Percentiles rank a stretch among this genome's conserved stretches.
Evolutionary conservation across 2,329 filamentous ascomycete species (phyloP).

Genomic region (Fusarium graminum): DNA sequence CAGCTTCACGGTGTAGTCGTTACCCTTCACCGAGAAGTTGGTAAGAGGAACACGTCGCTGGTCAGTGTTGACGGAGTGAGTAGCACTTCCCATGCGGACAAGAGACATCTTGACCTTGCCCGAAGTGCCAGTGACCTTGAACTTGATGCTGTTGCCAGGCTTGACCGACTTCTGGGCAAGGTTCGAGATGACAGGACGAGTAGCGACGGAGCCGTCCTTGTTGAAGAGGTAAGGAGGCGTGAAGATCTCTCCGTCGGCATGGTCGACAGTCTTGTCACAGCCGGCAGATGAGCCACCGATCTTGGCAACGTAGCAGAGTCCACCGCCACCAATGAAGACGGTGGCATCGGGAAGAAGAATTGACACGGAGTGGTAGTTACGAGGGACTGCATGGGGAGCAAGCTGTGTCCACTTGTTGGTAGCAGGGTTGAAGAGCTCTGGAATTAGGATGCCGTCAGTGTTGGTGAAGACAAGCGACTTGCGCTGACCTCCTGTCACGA

Average conservation of each 20-base stretch:
- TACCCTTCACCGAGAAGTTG: slow-evolving; percentile 43
- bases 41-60: slow-evolving; percentile 65
- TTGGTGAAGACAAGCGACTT: slow-evolving; percentile 61
- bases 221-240: slow-evolving; percentile 68
- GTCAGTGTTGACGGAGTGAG: slow-evolving; percentile 70
- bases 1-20: slow-evolving; percentile 56
- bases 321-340: slow-evolving; percentile 65
- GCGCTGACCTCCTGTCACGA: slow-evolving; percentile 55
- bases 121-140: slow-evolving; percentile 39
- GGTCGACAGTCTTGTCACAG: slow-evolving; percentile 58
- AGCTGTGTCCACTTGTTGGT: slow-evolving; percentile 57
- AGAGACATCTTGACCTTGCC: slow-evolving; percentile 55
- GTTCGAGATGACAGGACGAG: slow-evolving; percentile 45
- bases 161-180: slow-evolving; percentile 26
- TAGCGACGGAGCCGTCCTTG: slow-evolving; percentile 55
- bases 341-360: slow-evolving; percentile 64
- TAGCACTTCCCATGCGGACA: slow-evolving; percentile 63
- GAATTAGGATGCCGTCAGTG: slow-evolving; percentile 55
- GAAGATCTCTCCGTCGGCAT: slow-evolving; percentile 68
- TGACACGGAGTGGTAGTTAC: slow-evolving; percentile 64
- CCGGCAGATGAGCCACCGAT: slow-evolving; percentile 46
- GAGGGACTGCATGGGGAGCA: slow-evolving; percentile 55
- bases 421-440: slow-evolving; percentile 62
- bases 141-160: slow-evolving; percentile 41
- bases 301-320: slow-evolving; percentile 59